Evolutionary conservation across 495 filamentous ascomycete species (phyloP).

Genomic region (Xylaria curta): DNA sequence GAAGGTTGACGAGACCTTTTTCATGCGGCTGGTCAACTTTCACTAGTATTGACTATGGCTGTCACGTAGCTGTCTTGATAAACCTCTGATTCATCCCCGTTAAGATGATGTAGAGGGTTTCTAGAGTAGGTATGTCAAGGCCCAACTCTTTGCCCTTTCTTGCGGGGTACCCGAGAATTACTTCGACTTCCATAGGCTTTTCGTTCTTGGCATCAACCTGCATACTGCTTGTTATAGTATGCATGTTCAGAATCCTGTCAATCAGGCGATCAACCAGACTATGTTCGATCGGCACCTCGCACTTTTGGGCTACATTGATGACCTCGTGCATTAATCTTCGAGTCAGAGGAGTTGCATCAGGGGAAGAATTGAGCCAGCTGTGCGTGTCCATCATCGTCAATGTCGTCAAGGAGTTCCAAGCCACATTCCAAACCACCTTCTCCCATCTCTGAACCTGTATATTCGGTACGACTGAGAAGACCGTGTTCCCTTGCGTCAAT

Average conservation of each 20-base stretch:
- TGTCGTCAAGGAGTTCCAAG: constrained; percentile 60
- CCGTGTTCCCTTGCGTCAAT: constrained; percentile 47
- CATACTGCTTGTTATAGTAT: constrained; percentile 60
- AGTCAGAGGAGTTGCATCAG: constrained; percentile 52
- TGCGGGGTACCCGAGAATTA: constrained; percentile 61
- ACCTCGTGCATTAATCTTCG: constrained; percentile 56
- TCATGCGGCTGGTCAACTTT: neutral
- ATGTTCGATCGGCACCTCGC: constrained; percentile 50
- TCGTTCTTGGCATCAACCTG: constrained; percentile 57
- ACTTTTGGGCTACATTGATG: constrained; percentile 52
- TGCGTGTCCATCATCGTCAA: constrained; percentile 58
- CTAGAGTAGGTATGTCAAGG: constrained; percentile 53
- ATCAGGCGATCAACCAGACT: constrained; percentile 51
- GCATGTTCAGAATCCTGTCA: constrained; percentile 49
- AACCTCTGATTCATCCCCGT: constrained; percentile 46
- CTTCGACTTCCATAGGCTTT: constrained; percentile 61
- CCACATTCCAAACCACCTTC: constrained; percentile 62
- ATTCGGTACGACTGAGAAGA: constrained; percentile 47
- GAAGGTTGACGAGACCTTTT: neutral
- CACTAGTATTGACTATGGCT: neutral
- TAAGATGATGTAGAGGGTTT: constrained; percentile 54
- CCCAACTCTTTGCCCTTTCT: constrained; percentile 56
- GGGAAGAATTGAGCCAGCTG: constrained; percentile 51
- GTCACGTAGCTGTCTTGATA: neutral
- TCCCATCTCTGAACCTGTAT: constrained; percentile 59